Evolutionary conservation across 352 stramenopile genomes (phyloP).

Genomic region (Pythium scleroteichum): DNA sequence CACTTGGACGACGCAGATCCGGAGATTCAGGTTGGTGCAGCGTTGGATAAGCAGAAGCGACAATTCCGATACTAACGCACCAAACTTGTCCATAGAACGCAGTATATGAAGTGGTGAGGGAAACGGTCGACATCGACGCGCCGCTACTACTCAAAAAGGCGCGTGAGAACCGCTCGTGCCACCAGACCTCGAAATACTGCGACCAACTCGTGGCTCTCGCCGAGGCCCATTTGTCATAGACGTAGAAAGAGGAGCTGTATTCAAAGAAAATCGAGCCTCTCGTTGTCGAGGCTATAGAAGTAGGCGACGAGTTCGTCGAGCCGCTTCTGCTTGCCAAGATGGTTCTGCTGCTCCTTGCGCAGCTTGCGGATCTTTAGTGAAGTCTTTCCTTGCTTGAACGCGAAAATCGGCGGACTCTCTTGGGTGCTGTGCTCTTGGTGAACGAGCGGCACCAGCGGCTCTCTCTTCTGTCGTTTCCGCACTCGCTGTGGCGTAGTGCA

Average conservation of each 20-base stretch:
- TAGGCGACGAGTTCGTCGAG: slow-evolving; percentile 62
- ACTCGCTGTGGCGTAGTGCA: background rate
- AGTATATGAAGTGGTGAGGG: slow-evolving; percentile 70
- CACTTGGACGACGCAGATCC: slow-evolving; percentile 89
- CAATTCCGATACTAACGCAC: background rate
- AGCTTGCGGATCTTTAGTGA: slow-evolving; percentile 39
- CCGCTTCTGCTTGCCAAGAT: slow-evolving; percentile 47
- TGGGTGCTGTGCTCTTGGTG: slow-evolving; percentile 18
- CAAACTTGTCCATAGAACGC: slow-evolving; percentile 38
- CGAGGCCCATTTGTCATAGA: slow-evolving; percentile 24
- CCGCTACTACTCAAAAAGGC: slow-evolving; percentile 69
- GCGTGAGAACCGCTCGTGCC: slow-evolving; percentile 66
- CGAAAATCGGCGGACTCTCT: slow-evolving; percentile 58
- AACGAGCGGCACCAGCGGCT: background rate
- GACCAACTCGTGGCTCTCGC: slow-evolving; percentile 62
- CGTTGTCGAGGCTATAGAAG: slow-evolving; percentile 59
- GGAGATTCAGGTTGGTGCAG: slow-evolving; percentile 68
- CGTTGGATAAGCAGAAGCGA: background rate
- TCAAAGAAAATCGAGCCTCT: slow-evolving; percentile 52
- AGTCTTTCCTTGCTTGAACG: slow-evolving; percentile 46
- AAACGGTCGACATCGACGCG: slow-evolving; percentile 61
- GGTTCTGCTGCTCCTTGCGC: slow-evolving; percentile 29
- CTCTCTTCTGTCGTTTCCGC: background rate
- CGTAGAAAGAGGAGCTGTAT: background rate
- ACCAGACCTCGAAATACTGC: slow-evolving; percentile 73